A percentile compares a stretch with the other conserved stretches of the same genome.
phyloP scores from a whole-genome alignment of 2,329 filamentous ascomycete genomes.

The Monosporascus sp. region DNA sequence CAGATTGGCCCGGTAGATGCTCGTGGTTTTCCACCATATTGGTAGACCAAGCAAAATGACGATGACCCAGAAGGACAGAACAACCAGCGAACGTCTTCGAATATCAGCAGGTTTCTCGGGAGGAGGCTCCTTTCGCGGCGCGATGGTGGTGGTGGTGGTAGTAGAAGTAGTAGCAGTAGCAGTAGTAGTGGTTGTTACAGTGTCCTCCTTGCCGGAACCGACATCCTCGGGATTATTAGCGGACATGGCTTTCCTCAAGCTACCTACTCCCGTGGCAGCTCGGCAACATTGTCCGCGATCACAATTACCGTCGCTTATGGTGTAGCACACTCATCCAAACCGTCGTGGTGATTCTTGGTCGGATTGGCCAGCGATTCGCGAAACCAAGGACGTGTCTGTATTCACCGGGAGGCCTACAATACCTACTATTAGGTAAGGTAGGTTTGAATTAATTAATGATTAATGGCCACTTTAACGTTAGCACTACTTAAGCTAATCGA shows the following conservation, averaged over 20 bases:
- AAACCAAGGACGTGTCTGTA: neutral
- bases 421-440: too few species aligned
- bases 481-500: too few species aligned
- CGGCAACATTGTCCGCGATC: neutral
- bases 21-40: constrained; percentile 94
- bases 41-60: constrained; percentile 80
- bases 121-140: constrained; percentile 52
- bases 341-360: neutral
- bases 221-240: neutral
- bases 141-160: constrained; percentile 1
- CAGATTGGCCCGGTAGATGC: constrained; percentile 80
- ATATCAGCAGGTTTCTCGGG: constrained; percentile 68
- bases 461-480: too few species aligned
- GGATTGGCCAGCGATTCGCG: neutral
- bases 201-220: neutral
- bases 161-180: neutral
- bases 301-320: neutral
- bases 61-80: constrained; percentile 86
- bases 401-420: too few species aligned
- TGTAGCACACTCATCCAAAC: neutral
- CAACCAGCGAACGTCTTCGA: constrained; percentile 65
- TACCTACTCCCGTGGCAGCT: neutral
- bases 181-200: neutral
- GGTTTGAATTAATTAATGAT: too few species aligned
- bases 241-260: neutral